Percentiles rank a stretch among this genome's conserved stretches.
These are phyloP conservation scores for Boletus austroedulis DNA, from an alignment of 1,284 basidiomycete genomes.

Conservation along the genomic window DNA sequence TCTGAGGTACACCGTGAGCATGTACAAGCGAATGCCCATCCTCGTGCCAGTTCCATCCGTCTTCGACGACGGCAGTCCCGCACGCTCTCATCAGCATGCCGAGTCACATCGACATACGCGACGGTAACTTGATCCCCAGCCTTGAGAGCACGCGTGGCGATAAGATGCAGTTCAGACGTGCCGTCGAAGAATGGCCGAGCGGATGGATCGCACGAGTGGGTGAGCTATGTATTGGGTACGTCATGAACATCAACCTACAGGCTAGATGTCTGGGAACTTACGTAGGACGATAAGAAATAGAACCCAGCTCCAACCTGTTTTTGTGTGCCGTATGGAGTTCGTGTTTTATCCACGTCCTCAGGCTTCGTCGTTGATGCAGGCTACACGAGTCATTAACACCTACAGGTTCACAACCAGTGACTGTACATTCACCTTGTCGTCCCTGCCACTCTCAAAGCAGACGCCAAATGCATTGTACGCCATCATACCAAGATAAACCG, in stretches of 20 bases:
- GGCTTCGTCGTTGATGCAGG: constrained; percentile 49
- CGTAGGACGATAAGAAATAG: constrained; percentile 74
- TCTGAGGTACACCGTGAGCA: constrained; percentile 65
- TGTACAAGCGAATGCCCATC: constrained; percentile 74
- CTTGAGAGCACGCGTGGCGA: constrained; percentile 62
- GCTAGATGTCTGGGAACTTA: constrained; percentile 30
- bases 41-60: constrained; percentile 69
- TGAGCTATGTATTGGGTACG: constrained; percentile 38
- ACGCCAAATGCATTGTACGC: constrained; percentile 74
- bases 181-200: constrained; percentile 62
- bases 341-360: constrained; percentile 67
- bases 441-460: constrained; percentile 58
- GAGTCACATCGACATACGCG: constrained; percentile 66
- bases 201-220: constrained; percentile 70
- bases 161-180: constrained; percentile 61
- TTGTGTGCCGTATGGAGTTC: constrained; percentile 68
- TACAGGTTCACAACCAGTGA: not conserved
- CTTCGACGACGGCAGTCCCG: constrained; percentile 59
- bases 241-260: not conserved
- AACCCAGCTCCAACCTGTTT: constrained; percentile 71
- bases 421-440: constrained; percentile 55
- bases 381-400: constrained; percentile 38
- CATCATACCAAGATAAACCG: constrained; percentile 65
- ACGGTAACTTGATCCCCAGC: constrained; percentile 72
- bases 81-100: constrained; percentile 50